Evolutionary conservation across 192 early-diverging fungal species (phyloP).

Genomic region (Coemansia sp.): DNA sequence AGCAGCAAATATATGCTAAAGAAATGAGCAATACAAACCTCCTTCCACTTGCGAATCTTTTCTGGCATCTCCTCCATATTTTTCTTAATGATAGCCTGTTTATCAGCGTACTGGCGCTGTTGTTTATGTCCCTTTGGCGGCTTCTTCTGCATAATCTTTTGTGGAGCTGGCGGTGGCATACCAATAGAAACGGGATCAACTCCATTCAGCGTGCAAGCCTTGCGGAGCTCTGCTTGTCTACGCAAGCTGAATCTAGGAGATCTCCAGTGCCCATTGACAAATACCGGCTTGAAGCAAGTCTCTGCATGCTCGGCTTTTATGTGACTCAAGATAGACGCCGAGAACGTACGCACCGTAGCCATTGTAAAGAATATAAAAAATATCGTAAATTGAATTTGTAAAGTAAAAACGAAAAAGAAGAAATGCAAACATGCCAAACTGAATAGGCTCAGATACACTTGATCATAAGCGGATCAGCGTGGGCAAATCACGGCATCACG

Average conservation of each 20-base stretch:
- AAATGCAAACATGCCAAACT: too few relatives aligned
- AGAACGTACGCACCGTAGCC: slow-evolving; percentile 49
- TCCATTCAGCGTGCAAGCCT: slow-evolving; percentile 56
- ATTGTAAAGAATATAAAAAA: slow-evolving; percentile 15
- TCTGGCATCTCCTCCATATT: slow-evolving; percentile 55
- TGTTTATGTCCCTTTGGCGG: slow-evolving; percentile 58
- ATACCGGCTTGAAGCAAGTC: slow-evolving; percentile 38
- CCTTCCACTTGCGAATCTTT: slow-evolving; percentile 57
- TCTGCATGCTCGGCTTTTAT: slow-evolving; percentile 24
- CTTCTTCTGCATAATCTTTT: slow-evolving; percentile 50
- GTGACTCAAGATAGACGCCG: slow-evolving; percentile 33
- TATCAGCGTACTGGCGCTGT: slow-evolving; percentile 43
- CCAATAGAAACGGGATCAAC: slow-evolving; percentile 59
- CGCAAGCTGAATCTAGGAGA: slow-evolving; percentile 56
- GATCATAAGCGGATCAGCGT: background rate
- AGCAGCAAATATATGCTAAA: background rate
- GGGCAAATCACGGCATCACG: background rate
- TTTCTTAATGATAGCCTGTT: slow-evolving; percentile 46
- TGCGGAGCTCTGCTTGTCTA: slow-evolving; percentile 63
- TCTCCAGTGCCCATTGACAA: slow-evolving; percentile 58
- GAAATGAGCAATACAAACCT: slow-evolving; percentile 4
- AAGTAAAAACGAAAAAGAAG: background rate
- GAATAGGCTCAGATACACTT: background rate
- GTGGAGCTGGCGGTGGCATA: slow-evolving; percentile 35
- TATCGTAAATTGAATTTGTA: background rate